phyloP scores from a whole-genome alignment of 257 asterid species.

The Nicotiana tomentosiformis region DNA sequence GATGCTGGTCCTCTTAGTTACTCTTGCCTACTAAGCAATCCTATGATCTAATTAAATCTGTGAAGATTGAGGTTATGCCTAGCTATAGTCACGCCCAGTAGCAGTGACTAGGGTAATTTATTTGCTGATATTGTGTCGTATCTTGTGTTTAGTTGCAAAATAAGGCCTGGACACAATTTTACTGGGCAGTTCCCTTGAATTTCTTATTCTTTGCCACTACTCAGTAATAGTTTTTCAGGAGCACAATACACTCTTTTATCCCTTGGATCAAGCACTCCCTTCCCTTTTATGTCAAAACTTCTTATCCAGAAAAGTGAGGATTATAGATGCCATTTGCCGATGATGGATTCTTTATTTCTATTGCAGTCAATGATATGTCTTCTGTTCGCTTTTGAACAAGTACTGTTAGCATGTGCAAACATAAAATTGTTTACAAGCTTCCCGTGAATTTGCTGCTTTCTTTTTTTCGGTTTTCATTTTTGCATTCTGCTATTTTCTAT shows the following conservation, averaged over 20 bases:
- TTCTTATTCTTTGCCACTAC: too few species aligned
- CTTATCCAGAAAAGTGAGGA: too few species aligned
- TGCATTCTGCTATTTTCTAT: background rate
- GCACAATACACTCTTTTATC: too few species aligned
- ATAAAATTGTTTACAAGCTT: background rate
- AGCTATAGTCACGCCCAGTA: background rate
- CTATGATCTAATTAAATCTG: background rate
- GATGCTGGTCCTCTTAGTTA: background rate
- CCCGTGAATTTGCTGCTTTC: background rate
- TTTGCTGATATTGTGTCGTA: background rate
- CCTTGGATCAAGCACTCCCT: too few species aligned
- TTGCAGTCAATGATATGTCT: background rate
- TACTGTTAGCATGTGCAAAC: background rate
- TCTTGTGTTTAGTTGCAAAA: background rate
- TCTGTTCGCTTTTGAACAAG: background rate
- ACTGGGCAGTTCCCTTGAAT: background rate
- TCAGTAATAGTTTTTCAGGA: too few species aligned
- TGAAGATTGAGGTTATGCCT: background rate
- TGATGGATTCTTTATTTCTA: background rate
- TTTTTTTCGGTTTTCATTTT: background rate
- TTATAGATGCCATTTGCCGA: too few species aligned
- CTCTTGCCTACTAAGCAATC: background rate
- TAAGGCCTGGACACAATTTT: background rate
- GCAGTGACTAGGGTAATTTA: background rate
- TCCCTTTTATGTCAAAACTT: too few species aligned